Conservation (phyloP, 2,329 filamentous ascomycete genomes). For the Sarocladiaceae sp. region DNA sequence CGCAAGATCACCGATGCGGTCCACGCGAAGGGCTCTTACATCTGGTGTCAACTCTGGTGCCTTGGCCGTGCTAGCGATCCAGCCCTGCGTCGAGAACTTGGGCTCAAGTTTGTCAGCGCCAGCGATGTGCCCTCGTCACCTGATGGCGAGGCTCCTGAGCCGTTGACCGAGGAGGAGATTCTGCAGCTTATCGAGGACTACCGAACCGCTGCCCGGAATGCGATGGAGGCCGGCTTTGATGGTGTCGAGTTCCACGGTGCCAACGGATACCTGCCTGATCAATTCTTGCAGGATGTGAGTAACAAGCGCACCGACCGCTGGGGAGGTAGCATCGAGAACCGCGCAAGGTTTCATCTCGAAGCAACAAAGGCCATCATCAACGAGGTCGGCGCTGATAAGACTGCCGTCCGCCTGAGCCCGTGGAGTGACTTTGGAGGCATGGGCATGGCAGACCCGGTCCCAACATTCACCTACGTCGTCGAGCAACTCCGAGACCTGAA, state of each 20-base stretch:
- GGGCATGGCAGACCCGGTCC: slow-evolving; percentile 48
- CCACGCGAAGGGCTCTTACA: slow-evolving; percentile 54
- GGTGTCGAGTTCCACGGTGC: slow-evolving; percentile 57
- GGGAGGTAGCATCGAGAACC: slow-evolving; percentile 46
- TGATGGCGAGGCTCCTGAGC: slow-evolving; percentile 50
- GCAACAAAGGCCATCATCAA: slow-evolving; percentile 32
- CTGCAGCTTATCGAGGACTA: slow-evolving; percentile 55
- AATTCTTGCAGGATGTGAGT: slow-evolving; percentile 49
- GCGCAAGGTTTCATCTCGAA: slow-evolving; percentile 42
- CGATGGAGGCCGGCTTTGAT: slow-evolving; percentile 61
- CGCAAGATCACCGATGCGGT: slow-evolving; percentile 55
- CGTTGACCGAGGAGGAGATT: slow-evolving; percentile 63
- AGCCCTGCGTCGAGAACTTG: background rate
- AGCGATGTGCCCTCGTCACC: slow-evolving; percentile 37
- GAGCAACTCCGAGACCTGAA: slow-evolving; percentile 44
- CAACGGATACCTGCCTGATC: slow-evolving; percentile 55
- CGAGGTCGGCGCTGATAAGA: slow-evolving; percentile 39
- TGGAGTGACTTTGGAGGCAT: slow-evolving; percentile 55
- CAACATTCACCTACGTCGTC: slow-evolving; percentile 55
- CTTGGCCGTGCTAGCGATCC: slow-evolving; percentile 44
- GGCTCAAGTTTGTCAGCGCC: slow-evolving; percentile 8
- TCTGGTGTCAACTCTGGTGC: slow-evolving; percentile 61
- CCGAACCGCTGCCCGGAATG: slow-evolving; percentile 45
- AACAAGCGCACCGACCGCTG: slow-evolving; percentile 47
- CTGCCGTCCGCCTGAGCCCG: slow-evolving; percentile 49